Base-by-base conservation (phyloP, 169 alveolate genomes). In the Cryptosporidium ubiquitum region DNA sequence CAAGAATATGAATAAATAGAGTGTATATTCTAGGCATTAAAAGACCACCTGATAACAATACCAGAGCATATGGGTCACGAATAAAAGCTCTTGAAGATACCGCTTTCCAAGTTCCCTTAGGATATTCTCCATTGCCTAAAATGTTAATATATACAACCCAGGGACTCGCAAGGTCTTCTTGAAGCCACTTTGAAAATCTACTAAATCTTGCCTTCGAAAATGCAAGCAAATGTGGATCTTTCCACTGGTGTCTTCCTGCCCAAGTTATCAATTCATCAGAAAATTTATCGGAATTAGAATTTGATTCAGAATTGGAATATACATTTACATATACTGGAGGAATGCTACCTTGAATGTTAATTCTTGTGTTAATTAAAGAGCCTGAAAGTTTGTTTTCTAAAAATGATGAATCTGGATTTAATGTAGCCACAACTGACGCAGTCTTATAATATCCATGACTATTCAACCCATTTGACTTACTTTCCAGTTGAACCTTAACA, bases 1-100 rank as follows among this genome's bases (percentile, higher is more conserved):
- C 85, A 26, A 73, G 70, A 52, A 73, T 40, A 52, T 73, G 85
- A 5, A 73, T 33, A 20, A 23, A 73, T 10, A 73, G 85, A 31
- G 49, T 55, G 42, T 73, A 57, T 20, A 47, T 35, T 20, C 85
- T 33, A 7, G 85, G 85, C 47, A 20, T 73, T 33, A 73, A 73
- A 3, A 73, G 57, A 5, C 85, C 85, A 5, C 85, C 85, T 16
- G 85, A 73, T 5, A 73, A 20, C 10, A 73, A 26, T 26, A 73
- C 70, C 55, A 73, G 20, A 33, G 70, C 85, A 31, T 55, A 73
- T 12, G 85, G 55, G 39, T 73, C 70, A 12, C 70, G 58, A 20
- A 73, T 73, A 57, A 73, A 73, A 12, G 85, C 85, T 57, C 70
- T 73, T 29, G 85, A 73, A 16, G 85, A 73, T 3, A 73, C 85